These are phyloP conservation scores for Sonneratia caseolaris DNA, from an alignment of 345 rosid species.

Conservation along the genomic window DNA sequence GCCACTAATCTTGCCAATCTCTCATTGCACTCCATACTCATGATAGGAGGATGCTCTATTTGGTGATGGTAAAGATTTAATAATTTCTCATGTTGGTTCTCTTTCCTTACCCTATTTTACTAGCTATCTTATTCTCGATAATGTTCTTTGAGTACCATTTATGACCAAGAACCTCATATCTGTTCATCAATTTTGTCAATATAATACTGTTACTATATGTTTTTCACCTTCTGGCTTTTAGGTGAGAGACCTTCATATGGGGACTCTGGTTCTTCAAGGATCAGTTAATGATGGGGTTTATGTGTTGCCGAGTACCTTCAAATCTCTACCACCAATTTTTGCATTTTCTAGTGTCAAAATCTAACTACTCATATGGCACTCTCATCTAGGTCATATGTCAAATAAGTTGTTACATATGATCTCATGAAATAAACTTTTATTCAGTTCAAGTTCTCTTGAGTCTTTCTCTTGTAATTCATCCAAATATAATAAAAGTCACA, in stretches of 20 bases:
- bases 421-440: too few relatives aligned
- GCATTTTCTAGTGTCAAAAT: constrained; percentile 1
- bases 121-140: neutral
- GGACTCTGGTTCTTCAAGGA: neutral
- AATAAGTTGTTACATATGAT: too few relatives aligned
- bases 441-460: too few relatives aligned
- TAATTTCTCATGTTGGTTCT: constrained; percentile 7
- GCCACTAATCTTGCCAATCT: neutral
- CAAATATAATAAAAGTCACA: constrained; percentile 6
- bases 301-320: neutral
- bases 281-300: neutral
- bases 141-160: neutral
- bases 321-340: neutral
- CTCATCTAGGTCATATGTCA: too few relatives aligned
- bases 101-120: neutral
- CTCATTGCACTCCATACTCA: neutral
- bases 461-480: neutral
- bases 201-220: neutral
- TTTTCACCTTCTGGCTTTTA: constrained; percentile 7
- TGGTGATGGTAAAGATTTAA: constrained; percentile 5
- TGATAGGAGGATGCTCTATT: neutral
- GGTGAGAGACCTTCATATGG: constrained; percentile 5
- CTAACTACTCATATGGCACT: too few relatives aligned
- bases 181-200: neutral
- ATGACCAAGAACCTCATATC: constrained; percentile 2